phyloP scores from a whole-genome alignment of 2,329 filamentous ascomycete species.

The Paraphaeosphaeria sporulosa region DNA sequence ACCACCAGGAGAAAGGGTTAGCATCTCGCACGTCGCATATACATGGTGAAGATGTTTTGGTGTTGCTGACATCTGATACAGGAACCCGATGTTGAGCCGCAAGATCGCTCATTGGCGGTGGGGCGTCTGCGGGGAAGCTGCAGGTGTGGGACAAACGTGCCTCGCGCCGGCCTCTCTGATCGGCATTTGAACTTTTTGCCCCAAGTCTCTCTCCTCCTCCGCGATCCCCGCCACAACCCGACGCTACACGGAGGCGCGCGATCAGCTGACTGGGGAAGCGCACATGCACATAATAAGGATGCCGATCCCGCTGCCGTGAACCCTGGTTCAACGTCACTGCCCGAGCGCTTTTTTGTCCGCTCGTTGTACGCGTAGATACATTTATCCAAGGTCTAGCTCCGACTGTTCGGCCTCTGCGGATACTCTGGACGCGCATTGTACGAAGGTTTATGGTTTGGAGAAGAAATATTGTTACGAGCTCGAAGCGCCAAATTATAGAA shows the following conservation, averaged over 20 bases:
- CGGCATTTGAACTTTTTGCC: slow-evolving; percentile 16
- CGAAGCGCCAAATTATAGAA: not conserved
- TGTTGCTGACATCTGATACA: not conserved
- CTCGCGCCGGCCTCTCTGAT: slow-evolving; percentile 6
- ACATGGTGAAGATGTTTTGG: not conserved
- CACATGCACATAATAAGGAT: slow-evolving; percentile 16
- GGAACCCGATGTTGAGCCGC: slow-evolving; percentile 1
- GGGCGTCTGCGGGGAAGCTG: slow-evolving; percentile 13
- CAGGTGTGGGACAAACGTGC: slow-evolving; percentile 12
- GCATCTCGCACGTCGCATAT: not conserved
- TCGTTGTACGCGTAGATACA: slow-evolving; percentile 16
- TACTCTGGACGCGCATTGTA: not conserved
- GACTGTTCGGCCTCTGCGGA: not conserved
- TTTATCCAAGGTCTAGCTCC: slow-evolving; percentile 16
- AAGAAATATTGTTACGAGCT: not conserved
- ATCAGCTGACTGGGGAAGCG: slow-evolving; percentile 12
- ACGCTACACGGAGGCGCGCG: not conserved
- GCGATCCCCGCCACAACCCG: slow-evolving; percentile 10
- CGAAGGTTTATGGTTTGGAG: not conserved
- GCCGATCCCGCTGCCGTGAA: slow-evolving; percentile 28
- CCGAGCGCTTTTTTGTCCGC: slow-evolving; percentile 11
- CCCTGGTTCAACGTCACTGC: slow-evolving; percentile 14
- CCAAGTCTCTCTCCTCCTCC: not conserved
- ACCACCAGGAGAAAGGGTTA: no score
- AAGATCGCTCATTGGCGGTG: not conserved